Conservation (phyloP, 2,329 filamentous ascomycete species). For the Colletotrichum neosansevieriae region DNA sequence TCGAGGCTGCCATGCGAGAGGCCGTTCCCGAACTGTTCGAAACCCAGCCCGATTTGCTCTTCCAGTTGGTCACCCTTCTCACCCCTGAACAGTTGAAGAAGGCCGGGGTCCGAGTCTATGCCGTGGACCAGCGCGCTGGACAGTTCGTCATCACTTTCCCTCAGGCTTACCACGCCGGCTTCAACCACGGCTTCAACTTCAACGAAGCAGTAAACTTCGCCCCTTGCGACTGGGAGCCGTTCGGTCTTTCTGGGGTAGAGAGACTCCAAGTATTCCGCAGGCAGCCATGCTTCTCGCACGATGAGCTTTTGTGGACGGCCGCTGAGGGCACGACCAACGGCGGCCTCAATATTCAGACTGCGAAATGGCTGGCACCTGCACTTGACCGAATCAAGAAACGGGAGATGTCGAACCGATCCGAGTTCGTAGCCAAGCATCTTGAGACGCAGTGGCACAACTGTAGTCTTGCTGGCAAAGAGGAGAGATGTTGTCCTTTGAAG, state of each 20-base stretch:
- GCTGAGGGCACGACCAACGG: constrained; percentile 79
- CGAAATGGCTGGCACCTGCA: constrained; percentile 94
- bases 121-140: constrained; percentile 94
- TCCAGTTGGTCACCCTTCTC: constrained; percentile 95
- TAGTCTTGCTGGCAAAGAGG: constrained; percentile 59
- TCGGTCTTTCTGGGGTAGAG: constrained; percentile 86
- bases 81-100: constrained; percentile 94
- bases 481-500: constrained; percentile 68
- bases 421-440: constrained; percentile 76
- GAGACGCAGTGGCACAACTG: constrained; percentile 67
- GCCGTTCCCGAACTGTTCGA: constrained; percentile 97
- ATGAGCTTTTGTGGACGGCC: constrained; percentile 92
- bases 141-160: constrained; percentile 98
- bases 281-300: constrained; percentile 97
- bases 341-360: constrained; percentile 81
- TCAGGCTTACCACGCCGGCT: constrained; percentile 96
- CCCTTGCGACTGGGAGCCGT: constrained; percentile 94
- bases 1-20: constrained; percentile 94
- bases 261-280: constrained; percentile 88
- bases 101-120: constrained; percentile 92
- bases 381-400: constrained; percentile 81
- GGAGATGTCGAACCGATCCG: constrained; percentile 76
- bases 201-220: constrained; percentile 99
- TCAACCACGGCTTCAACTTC: constrained; percentile 99
- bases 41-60: constrained; percentile 94